A percentile compares a stretch with the other conserved stretches of the same genome.
phyloP scores from a whole-genome alignment of 805 yeast genomes.

The Sugiyamaella americana region DNA sequence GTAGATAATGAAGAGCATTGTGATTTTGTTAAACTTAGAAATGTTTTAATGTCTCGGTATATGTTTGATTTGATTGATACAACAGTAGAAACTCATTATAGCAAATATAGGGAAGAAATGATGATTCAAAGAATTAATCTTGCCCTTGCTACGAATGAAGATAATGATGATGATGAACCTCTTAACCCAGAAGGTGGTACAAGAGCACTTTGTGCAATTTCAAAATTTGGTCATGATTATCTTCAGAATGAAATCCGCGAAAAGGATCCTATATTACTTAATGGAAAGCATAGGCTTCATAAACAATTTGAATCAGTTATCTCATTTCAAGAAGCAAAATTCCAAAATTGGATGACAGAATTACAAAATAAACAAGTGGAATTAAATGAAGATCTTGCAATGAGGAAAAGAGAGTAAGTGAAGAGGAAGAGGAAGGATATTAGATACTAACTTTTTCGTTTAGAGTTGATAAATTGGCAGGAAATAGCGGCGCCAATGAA shows the following conservation, averaged over 20 bases:
- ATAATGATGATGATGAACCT: conserved; percentile 1
- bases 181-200: conserved; percentile 16
- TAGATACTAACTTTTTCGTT: too few relatives aligned
- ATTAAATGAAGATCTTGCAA: conserved; percentile 17
- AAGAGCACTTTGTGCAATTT: conserved; percentile 13
- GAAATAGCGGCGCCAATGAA: too few relatives aligned
- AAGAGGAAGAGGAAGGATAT: too few relatives aligned
- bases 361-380: conserved; percentile 33
- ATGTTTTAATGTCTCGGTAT: conserved; percentile 71
- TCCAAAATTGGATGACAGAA: conserved; percentile 87
- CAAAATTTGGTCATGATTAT: conserved; percentile 11
- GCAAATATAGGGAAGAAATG: conserved; percentile 49
- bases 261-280: conserved; percentile 75
- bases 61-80: conserved; percentile 75
- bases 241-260: conserved; percentile 25
- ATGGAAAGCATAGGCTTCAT: conserved; percentile 77
- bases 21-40: conserved; percentile 81
- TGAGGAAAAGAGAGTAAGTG: background rate
- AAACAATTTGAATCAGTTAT: conserved; percentile 82
- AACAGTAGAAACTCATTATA: conserved; percentile 78
- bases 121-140: conserved; percentile 25
- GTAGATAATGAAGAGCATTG: conserved; percentile 90
- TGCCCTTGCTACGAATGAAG: conserved; percentile 1
- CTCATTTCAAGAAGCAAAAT: conserved; percentile 83
- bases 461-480: too few relatives aligned